These are phyloP conservation scores for Irpex sp. DNA, from an alignment of 1,284 basidiomycete species.

Conservation along the genomic window DNA sequence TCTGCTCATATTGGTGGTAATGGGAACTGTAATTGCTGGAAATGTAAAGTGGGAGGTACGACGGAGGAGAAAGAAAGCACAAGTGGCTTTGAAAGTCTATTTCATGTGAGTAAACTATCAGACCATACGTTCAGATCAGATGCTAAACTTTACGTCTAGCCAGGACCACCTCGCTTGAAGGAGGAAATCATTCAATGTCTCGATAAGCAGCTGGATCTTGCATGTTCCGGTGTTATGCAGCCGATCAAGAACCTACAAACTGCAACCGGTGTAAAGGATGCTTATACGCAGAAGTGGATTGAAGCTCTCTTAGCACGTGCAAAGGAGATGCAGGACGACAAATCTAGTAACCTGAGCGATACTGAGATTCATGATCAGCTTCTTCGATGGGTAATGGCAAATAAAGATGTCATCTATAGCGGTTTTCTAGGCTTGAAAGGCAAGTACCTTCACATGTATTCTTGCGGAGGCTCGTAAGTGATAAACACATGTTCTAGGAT, in stretches of 20 bases:
- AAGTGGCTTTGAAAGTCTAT: too few relatives aligned
- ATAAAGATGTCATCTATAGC: conserved; percentile 7
- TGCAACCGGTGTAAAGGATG: conserved; percentile 32
- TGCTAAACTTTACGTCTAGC: background rate
- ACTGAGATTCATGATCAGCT: conserved; percentile 10
- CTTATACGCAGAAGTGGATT: conserved; percentile 29
- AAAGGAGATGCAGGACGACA: background rate
- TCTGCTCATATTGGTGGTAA: conserved; percentile 7
- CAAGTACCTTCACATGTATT: background rate
- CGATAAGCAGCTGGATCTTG: conserved; percentile 18
- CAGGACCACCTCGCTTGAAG: conserved; percentile 12
- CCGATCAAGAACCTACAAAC: conserved; percentile 18
- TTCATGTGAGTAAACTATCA: too few relatives aligned
- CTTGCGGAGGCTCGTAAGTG: background rate
- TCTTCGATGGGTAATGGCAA: conserved; percentile 8
- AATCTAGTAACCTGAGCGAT: background rate
- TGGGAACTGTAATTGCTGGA: background rate
- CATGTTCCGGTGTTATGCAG: conserved; percentile 15
- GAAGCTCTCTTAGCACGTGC: conserved; percentile 20
- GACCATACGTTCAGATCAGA: too few relatives aligned
- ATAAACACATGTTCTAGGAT: conserved; percentile 3
- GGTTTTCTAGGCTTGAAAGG: conserved; percentile 9
- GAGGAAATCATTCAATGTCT: conserved; percentile 18
- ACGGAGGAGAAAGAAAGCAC: too few relatives aligned
- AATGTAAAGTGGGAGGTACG: too few relatives aligned